Percentiles rank a stretch among this genome's conserved stretches.
Conservation (phyloP, 2,329 filamentous ascomycete species). For the Fusarium sp. region DNA sequence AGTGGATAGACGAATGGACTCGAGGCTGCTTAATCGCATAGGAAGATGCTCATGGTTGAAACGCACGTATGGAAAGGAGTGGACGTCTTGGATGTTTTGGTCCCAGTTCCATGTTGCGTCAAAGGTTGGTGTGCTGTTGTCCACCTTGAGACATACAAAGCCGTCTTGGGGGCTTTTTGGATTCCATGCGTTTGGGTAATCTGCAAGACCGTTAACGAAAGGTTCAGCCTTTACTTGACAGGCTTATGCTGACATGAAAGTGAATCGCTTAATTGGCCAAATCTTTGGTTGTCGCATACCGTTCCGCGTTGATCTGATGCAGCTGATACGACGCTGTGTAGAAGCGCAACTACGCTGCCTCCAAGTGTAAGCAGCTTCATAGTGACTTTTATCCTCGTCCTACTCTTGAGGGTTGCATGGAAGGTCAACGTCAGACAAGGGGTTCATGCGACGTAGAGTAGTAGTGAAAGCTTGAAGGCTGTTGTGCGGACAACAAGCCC, state of each 20-base stretch:
- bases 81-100: slow-evolving; percentile 37
- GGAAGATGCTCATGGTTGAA: slow-evolving; percentile 34
- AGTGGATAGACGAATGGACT: slow-evolving; percentile 34
- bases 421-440: background rate
- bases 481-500: slow-evolving; percentile 26
- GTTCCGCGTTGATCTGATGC: slow-evolving; percentile 1
- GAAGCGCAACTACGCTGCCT: background rate
- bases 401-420: background rate
- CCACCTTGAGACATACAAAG: slow-evolving; percentile 40
- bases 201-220: slow-evolving; percentile 16
- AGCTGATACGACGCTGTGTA: background rate
- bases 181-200: slow-evolving; percentile 44
- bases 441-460: background rate
- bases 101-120: slow-evolving; percentile 41
- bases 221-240: fast-evolving
- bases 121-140: slow-evolving; percentile 38
- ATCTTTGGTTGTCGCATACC: slow-evolving; percentile 20
- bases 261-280: slow-evolving; percentile 28
- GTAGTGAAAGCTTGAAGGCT: background rate
- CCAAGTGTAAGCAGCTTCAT: slow-evolving; percentile 6
- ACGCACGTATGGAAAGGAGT: slow-evolving; percentile 42
- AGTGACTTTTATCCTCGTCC: background rate
- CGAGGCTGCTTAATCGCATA: slow-evolving; percentile 32
- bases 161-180: slow-evolving; percentile 36
- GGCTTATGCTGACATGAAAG: slow-evolving; percentile 21